Conservation (phyloP, 139 green algal genomes). For the Volvox africanus region DNA sequence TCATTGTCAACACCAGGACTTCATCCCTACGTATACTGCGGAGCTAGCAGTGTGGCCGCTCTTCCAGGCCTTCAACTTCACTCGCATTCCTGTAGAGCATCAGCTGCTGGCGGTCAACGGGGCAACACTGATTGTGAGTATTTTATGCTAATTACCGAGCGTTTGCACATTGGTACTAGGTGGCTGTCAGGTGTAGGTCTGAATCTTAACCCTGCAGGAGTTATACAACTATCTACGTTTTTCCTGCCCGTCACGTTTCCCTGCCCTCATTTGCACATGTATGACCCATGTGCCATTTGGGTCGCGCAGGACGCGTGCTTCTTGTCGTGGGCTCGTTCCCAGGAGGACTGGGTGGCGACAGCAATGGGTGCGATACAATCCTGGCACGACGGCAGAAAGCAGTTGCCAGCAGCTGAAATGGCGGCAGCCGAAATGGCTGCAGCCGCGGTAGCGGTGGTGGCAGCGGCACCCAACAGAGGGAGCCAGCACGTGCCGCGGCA, state of each 20-base stretch:
- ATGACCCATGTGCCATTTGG: no score
- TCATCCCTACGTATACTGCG: constrained; percentile 59
- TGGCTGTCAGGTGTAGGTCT: neutral
- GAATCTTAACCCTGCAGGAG: neutral
- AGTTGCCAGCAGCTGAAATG: no score
- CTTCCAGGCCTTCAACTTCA: constrained; percentile 68
- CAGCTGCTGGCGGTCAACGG: constrained; percentile 77
- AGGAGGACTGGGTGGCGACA: constrained; percentile 34
- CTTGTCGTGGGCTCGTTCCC: constrained; percentile 36
- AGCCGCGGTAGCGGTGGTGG: neutral
- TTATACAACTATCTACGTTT: neutral
- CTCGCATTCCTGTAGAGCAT: constrained; percentile 63
- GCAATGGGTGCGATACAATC: neutral
- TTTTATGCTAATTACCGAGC: no score
- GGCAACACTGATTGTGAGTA: constrained; percentile 61
- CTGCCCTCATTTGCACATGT: no score
- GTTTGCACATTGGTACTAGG: no score
- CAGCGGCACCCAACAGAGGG: no score
- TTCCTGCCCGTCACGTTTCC: no score
- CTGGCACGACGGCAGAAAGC: neutral
- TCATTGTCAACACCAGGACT: constrained; percentile 40
- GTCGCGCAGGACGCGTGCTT: constrained; percentile 35
- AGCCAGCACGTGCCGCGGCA: no score
- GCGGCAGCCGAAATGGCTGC: neutral
- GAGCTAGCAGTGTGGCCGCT: constrained; percentile 65